These are phyloP conservation scores for Lenwebbia sp. DNA, from an alignment of 345 rosid genomes.

Conservation along the genomic window DNA sequence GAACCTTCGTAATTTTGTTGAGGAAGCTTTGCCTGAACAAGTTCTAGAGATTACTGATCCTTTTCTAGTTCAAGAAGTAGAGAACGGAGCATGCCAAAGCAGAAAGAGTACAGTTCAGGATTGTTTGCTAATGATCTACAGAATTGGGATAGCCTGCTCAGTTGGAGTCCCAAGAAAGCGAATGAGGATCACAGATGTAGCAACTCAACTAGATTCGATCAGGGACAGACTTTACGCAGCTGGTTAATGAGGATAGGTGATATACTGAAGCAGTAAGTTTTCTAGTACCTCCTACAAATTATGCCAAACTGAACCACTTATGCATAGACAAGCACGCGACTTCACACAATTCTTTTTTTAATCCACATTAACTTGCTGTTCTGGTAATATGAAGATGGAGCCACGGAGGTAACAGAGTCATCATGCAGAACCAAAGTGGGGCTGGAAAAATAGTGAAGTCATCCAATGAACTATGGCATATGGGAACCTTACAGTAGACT, in stretches of 20 bases:
- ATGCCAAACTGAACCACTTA: neutral
- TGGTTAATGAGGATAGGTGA: neutral
- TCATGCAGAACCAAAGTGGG: neutral
- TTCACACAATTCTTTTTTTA: fast-evolving
- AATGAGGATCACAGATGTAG: neutral
- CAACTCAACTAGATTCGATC: neutral
- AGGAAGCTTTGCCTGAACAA: too few relatives aligned
- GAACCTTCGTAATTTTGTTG: too few relatives aligned
- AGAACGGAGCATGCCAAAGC: too few relatives aligned
- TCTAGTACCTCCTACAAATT: too few relatives aligned
- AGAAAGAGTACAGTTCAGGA: too few relatives aligned
- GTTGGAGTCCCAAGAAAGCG: neutral
- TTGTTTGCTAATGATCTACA: too few relatives aligned
- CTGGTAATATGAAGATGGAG: neutral
- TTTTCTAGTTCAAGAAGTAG: too few relatives aligned
- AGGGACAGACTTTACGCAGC: neutral
- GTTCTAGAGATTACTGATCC: too few relatives aligned
- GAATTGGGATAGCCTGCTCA: neutral
- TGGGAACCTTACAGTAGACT: neutral
- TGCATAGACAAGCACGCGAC: neutral
- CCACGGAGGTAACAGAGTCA: neutral
- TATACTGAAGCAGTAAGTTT: too few relatives aligned
- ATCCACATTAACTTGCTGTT: neutral
- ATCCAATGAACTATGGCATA: neutral
- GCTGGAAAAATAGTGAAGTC: neutral